A percentile compares a stretch with the other conserved stretches of the same genome.
phyloP scores from a whole-genome alignment of 805 yeast genomes.

The Yarrowia hollandica region DNA sequence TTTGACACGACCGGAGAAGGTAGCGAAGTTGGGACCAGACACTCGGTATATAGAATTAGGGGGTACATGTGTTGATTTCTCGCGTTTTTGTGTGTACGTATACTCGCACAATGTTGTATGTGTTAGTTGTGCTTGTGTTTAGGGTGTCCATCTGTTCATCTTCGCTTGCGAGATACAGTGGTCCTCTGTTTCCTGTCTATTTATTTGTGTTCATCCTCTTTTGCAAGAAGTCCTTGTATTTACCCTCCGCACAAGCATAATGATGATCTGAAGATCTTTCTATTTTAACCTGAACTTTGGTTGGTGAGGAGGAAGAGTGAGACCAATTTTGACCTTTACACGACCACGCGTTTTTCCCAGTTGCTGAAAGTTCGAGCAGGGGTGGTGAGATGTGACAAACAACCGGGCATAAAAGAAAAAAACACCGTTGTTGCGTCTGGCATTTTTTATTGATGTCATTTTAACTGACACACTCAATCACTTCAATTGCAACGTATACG shows the following conservation, averaged over 20 bases:
- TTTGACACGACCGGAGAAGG: neutral
- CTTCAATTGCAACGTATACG: neutral
- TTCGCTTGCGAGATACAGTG: neutral
- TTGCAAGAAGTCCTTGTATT: constrained; percentile 11
- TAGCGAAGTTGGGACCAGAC: neutral
- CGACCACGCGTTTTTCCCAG: constrained; percentile 19
- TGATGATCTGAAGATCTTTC: constrained; percentile 10
- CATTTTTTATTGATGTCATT: no score
- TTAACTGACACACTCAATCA: neutral
- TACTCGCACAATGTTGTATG: no score
- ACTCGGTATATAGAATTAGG: neutral
- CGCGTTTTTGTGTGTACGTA: no score
- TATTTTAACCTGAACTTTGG: neutral
- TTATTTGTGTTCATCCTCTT: constrained; percentile 20
- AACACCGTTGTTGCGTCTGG: no score
- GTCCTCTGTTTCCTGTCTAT: neutral
- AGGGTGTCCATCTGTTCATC: neutral
- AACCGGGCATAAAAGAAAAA: neutral
- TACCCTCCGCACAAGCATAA: constrained; percentile 4
- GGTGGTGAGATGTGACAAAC: neutral
- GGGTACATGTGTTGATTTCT: neutral
- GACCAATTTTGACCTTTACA: neutral
- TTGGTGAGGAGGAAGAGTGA: neutral
- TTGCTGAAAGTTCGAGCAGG: constrained; percentile 18
- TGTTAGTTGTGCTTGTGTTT: no score